Evolutionary conservation across 116 monocot species (phyloP).

Genomic region (Zostera marina): DNA sequence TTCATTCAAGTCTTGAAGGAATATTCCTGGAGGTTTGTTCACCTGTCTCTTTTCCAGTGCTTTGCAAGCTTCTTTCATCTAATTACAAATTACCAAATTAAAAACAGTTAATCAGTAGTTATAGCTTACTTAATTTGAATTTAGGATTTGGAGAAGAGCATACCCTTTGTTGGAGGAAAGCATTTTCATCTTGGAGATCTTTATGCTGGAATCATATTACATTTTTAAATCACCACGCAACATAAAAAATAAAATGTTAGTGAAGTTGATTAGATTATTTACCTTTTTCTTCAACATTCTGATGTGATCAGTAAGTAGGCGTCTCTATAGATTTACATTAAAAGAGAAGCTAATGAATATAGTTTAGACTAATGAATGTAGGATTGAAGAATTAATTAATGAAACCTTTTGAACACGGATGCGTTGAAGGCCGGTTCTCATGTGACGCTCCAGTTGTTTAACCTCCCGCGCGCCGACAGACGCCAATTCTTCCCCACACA

Average conservation of each 20-base stretch:
- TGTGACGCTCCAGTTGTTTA: slow-evolving; percentile 8
- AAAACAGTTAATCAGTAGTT: not conserved
- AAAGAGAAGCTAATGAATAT: not conserved
- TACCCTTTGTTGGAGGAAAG: slow-evolving; percentile 2
- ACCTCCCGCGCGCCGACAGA: slow-evolving; percentile 4
- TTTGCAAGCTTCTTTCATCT: not conserved
- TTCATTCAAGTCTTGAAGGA: not conserved
- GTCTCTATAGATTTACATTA: not conserved
- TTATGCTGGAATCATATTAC: not conserved
- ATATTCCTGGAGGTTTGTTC: not conserved
- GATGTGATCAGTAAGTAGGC: slow-evolving; percentile 3
- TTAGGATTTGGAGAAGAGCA: not conserved
- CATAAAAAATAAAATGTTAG: too few relatives aligned
- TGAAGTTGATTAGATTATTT: too few relatives aligned
- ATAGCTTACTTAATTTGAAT: not conserved
- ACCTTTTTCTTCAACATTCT: slow-evolving; percentile 4
- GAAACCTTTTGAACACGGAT: slow-evolving; percentile 6
- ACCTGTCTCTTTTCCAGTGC: not conserved
- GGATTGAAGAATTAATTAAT: not conserved
- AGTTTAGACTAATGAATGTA: not conserved
- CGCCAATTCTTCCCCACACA: slow-evolving; percentile 6
- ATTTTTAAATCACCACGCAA: too few relatives aligned
- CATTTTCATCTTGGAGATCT: slow-evolving; percentile 3
- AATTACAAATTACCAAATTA: not conserved
- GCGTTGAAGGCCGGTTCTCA: slow-evolving; percentile 10